phyloP scores from a whole-genome alignment of 805 yeast species.

The Candida nemodendra region DNA sequence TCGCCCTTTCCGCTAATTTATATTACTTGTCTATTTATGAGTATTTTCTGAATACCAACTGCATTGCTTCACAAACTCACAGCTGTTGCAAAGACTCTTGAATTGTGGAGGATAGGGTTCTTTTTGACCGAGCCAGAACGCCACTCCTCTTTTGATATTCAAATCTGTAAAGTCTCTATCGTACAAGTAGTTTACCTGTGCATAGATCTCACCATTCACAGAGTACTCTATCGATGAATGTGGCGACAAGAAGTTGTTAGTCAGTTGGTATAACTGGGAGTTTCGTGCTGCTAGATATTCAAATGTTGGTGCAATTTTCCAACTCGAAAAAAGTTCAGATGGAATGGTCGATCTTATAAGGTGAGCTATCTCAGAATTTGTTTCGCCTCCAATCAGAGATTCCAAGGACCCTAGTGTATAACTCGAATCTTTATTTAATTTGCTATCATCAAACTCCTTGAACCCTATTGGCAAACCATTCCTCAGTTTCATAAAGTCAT shows the following conservation, averaged over 20 bases:
- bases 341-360: conserved; percentile 12
- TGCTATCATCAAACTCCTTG: conserved; percentile 36
- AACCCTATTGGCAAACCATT: conserved; percentile 46
- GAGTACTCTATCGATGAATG: conserved; percentile 52
- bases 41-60: conserved; percentile 34
- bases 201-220: conserved; percentile 41
- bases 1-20: too few relatives aligned
- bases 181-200: conserved; percentile 39
- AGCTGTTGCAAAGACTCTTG: conserved; percentile 46
- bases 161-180: conserved; percentile 30
- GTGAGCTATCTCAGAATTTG: conserved; percentile 6
- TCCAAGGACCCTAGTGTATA: conserved; percentile 13
- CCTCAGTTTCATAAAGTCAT: conserved; percentile 46
- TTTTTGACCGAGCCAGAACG: conserved; percentile 61
- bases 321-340: conserved; percentile 26
- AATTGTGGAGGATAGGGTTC: conserved; percentile 45
- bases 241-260: conserved; percentile 38
- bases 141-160: conserved; percentile 35
- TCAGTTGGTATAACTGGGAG: conserved; percentile 42
- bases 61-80: conserved; percentile 51
- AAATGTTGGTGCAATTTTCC: conserved; percentile 58
- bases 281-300: conserved; percentile 55
- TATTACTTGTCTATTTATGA: conserved; percentile 1
- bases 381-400: not conserved
- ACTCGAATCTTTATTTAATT: conserved; percentile 16